A percentile compares a stretch with the other conserved stretches of the same genome.
phyloP scores from a whole-genome alignment of 768 basidiomycete genomes.

The Boletus pseudopeckii region DNA sequence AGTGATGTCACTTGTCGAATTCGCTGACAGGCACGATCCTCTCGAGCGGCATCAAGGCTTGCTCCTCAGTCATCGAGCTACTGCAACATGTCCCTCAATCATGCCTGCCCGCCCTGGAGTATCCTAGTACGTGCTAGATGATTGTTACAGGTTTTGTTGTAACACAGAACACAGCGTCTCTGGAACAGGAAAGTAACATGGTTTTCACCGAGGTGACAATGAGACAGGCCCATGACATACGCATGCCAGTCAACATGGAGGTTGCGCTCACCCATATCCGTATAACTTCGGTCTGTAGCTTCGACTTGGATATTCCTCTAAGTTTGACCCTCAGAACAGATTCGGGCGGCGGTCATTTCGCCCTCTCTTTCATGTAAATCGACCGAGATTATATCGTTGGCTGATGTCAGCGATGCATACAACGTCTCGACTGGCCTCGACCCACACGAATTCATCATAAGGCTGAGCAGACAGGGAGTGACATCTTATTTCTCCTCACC shows the following conservation, averaged over 20 bases:
- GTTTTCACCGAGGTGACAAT: conserved; percentile 63
- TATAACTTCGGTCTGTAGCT: conserved; percentile 63
- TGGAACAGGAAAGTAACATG: conserved; percentile 59
- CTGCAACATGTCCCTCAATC: conserved; percentile 51
- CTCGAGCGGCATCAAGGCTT: conserved; percentile 51
- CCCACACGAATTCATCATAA: conserved; percentile 76
- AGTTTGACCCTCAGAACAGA: conserved; percentile 34
- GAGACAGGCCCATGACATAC: conserved; percentile 61
- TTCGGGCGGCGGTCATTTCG: conserved; percentile 70
- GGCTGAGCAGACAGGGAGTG: conserved; percentile 64
- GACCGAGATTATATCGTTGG: conserved; percentile 75
- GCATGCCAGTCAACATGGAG: conserved; percentile 67
- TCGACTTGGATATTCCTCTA: neutral
- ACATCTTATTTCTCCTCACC: conserved; percentile 77
- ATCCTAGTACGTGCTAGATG: conserved; percentile 47
- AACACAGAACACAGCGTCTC: conserved; percentile 40
- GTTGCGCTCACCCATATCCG: conserved; percentile 70
- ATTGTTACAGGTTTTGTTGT: conserved; percentile 1
- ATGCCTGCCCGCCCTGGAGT: conserved; percentile 44
- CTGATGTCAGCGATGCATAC: conserved; percentile 85
- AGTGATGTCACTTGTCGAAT: neutral
- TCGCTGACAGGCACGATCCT: conserved; percentile 45
- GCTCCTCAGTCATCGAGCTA: conserved; percentile 62
- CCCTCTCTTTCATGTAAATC: conserved; percentile 68
- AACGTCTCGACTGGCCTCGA: conserved; percentile 77